phyloP scores from a whole-genome alignment of 2,329 filamentous ascomycete species.

The Curvularia lunata region DNA sequence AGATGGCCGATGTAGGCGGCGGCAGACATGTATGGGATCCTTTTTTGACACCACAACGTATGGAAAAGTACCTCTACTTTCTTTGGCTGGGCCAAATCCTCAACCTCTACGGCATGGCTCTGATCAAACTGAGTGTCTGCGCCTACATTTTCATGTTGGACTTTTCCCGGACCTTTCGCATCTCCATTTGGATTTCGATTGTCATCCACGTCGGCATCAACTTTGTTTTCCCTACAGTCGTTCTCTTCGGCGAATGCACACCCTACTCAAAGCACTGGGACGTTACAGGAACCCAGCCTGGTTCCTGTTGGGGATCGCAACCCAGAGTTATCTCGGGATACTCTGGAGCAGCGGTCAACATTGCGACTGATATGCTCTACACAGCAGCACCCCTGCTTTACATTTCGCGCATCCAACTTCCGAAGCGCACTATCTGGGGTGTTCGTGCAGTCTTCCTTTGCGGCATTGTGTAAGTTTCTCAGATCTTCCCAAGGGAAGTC shows the following conservation, averaged over 20 bases:
- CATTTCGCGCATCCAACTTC: constrained; percentile 32
- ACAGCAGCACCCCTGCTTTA: constrained; percentile 34
- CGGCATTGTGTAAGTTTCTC: constrained; percentile 30
- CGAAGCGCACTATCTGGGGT: constrained; percentile 35
- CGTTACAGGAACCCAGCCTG: constrained; percentile 25
- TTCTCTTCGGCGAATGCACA: constrained; percentile 32
- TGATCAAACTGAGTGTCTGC: constrained; percentile 38
- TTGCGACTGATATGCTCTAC: constrained; percentile 34
- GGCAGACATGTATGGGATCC: constrained; percentile 38
- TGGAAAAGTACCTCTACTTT: constrained; percentile 26
- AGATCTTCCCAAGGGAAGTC: background rate
- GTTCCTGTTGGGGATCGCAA: constrained; percentile 31
- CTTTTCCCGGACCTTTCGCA: constrained; percentile 30
- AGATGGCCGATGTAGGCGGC: constrained; percentile 26
- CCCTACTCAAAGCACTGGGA: constrained; percentile 36
- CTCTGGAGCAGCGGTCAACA: constrained; percentile 34
- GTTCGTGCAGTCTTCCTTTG: constrained; percentile 37
- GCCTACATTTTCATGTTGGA: constrained; percentile 37
- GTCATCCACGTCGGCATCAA: constrained; percentile 30
- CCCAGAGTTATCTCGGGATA: constrained; percentile 38
- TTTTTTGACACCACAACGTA: constrained; percentile 24
- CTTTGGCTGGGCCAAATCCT: constrained; percentile 35
- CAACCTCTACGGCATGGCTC: constrained; percentile 37
- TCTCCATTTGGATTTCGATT: constrained; percentile 32
- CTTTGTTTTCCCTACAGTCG: constrained; percentile 32